Conservation (phyloP, 2,329 filamentous ascomycete genomes). For the Pseudogymnoascus sp. region DNA sequence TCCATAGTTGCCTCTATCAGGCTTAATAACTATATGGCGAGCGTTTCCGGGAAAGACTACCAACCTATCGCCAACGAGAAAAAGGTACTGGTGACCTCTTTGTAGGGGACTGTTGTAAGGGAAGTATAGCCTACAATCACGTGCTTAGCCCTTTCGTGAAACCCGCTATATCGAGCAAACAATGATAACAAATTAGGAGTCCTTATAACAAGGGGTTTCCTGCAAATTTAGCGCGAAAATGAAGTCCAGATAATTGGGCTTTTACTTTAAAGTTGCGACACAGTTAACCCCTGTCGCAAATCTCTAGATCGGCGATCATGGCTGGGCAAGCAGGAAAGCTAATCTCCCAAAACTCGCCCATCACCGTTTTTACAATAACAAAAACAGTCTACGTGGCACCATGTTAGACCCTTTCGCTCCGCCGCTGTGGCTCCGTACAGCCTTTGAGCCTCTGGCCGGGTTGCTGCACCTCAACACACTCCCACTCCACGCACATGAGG, state of each 20-base stretch:
- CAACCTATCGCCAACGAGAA: background rate
- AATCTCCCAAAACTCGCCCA: background rate
- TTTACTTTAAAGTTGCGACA: background rate
- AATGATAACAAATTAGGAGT: background rate
- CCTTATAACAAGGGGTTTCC: background rate
- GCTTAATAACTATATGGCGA: no score
- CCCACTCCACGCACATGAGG: conserved; percentile 67
- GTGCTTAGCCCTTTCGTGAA: background rate
- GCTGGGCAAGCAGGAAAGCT: background rate
- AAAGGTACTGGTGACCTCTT: background rate
- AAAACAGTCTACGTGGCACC: conserved; percentile 18
- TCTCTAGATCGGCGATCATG: background rate
- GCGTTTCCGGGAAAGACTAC: no score
- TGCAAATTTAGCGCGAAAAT: background rate
- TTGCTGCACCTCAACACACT: conserved; percentile 54
- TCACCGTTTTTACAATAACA: background rate
- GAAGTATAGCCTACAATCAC: background rate
- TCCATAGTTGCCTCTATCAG: background rate
- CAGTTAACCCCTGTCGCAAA: background rate
- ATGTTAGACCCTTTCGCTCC: conserved; percentile 70
- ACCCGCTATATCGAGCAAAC: background rate
- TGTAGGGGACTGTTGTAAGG: background rate
- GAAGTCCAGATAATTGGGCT: background rate
- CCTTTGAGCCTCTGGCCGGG: conserved; percentile 54
- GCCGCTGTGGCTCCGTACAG: conserved; percentile 38